A percentile compares a stretch with the other conserved stretches of the same genome.
Evolutionary conservation across 164 flowering plant species (phyloP).

Genomic region (Vitis riparia): DNA sequence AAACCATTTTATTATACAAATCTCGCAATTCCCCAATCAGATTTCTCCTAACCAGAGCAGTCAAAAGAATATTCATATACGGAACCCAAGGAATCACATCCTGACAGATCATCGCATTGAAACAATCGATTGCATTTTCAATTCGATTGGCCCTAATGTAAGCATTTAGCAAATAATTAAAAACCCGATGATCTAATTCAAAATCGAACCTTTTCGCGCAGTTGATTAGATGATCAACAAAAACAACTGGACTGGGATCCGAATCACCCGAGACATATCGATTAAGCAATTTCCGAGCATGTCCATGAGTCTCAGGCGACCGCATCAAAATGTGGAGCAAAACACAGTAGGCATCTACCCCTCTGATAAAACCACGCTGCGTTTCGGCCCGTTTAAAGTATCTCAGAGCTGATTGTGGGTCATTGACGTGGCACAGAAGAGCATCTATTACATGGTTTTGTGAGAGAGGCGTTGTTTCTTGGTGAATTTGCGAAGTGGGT

Average conservation of each 20-base stretch:
- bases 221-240: slow-evolving; percentile 40
- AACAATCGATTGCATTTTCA: slow-evolving; percentile 52
- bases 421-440: slow-evolving; percentile 34
- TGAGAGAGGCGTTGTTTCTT: background rate
- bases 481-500: too few species aligned
- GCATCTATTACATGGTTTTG: slow-evolving; percentile 30
- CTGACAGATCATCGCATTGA: slow-evolving; percentile 31
- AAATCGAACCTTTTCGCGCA: slow-evolving; percentile 34
- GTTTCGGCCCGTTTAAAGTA: slow-evolving; percentile 36
- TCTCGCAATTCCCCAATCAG: slow-evolving; percentile 33
- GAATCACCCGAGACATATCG: slow-evolving; percentile 25
- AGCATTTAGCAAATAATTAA: slow-evolving; percentile 44
- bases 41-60: slow-evolving; percentile 37
- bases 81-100: slow-evolving; percentile 30
- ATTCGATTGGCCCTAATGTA: slow-evolving; percentile 36
- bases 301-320: slow-evolving; percentile 1
- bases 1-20: slow-evolving; percentile 42
- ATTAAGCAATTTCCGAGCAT: slow-evolving; percentile 32
- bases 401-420: slow-evolving; percentile 40
- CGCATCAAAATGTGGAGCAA: slow-evolving; percentile 50
- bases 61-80: slow-evolving; percentile 39
- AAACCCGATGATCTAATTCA: slow-evolving; percentile 28
- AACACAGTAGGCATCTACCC: slow-evolving; percentile 43
- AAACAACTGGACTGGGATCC: slow-evolving; percentile 13
- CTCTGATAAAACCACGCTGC: slow-evolving; percentile 29